Evolutionary conservation across 129 eudicot genomes (phyloP).

Genomic region (Flaveria robusta): DNA sequence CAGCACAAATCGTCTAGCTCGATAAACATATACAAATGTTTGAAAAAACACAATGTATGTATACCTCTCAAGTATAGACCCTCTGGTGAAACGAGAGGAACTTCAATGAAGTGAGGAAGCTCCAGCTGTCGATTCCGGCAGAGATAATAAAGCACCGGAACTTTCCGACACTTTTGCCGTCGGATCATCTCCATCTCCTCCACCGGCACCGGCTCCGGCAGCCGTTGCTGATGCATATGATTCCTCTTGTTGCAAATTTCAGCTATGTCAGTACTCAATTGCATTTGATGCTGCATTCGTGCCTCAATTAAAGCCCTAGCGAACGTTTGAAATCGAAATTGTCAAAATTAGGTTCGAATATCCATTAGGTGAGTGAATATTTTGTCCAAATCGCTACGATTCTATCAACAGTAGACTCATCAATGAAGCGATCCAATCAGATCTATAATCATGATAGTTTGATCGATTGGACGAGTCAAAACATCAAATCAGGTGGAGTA

Average conservation of each 20-base stretch:
- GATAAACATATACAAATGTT: slow-evolving; percentile 5
- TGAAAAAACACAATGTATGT: neutral
- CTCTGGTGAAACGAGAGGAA: slow-evolving; percentile 71
- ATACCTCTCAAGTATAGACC: slow-evolving; percentile 92
- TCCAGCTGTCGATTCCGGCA: slow-evolving; percentile 88
- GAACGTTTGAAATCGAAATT: neutral
- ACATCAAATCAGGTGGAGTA: slow-evolving; percentile 24
- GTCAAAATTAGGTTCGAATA: slow-evolving; percentile 12
- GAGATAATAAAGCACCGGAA: slow-evolving; percentile 81
- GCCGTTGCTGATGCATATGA: slow-evolving; percentile 55
- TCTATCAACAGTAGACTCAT: slow-evolving; percentile 10
- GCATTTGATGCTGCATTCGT: slow-evolving; percentile 45
- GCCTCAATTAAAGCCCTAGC: slow-evolving; percentile 1
- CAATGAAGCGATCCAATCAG: slow-evolving; percentile 6
- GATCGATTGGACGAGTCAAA: slow-evolving; percentile 26
- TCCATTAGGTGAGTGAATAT: slow-evolving; percentile 29
- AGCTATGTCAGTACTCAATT: slow-evolving; percentile 78
- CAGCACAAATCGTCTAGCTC: slow-evolving; percentile 25
- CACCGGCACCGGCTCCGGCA: neutral
- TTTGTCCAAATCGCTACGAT: slow-evolving; percentile 25
- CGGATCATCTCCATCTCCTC: slow-evolving; percentile 10
- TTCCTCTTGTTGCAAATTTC: slow-evolving; percentile 84
- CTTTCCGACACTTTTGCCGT: slow-evolving; percentile 48
- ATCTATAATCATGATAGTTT: neutral
- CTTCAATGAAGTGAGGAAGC: slow-evolving; percentile 97